Evolutionary conservation across 257 asterid genomes (phyloP), one percentile per base, ranked within the genome.

Genomic region (Plantago elongata): DNA sequence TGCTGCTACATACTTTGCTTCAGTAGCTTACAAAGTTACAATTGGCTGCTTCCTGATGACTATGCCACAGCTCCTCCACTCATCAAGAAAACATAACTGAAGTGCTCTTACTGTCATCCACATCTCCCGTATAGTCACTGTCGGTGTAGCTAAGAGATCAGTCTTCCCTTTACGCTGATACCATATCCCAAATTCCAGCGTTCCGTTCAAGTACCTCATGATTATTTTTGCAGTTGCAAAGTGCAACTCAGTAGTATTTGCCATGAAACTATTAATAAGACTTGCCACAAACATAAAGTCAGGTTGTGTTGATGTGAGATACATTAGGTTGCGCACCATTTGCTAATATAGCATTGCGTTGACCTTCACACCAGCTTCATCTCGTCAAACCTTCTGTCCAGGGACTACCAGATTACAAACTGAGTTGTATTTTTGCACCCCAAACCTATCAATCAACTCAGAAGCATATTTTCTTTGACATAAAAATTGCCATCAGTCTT

Each of bases 1-100:
- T 54, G 58, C 58, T 27, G 58, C 58, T 16, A 54, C 58, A 54
- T 16, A 54, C 29, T 51, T 29, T 9, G 57, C 57, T 51, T 51
- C 57, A 9, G 57, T 51, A n/a, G 57, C 3, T 54, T 40, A 54
- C 13, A 54, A 5, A 16, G 58, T 54, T 16, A 54, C 58, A 7
- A 54, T 22, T 16, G 58, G 58, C 9, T 54, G 58, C 13, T 54
- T 54, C 40, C 13, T 17, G 58, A 54, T 12, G 58, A 54, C 58
- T 13, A 54, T 54, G 58, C 30, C n/a, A 54, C 58, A 54, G n/a
- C 58, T 22, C 38, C 42, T 17, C 38, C 34, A 16, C 58, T 27
- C 38, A 54, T 17, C 58, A 54, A 7, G 40, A 54, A 54, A 54
- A 54, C 58, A 54, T 54, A 54, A 0, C 58, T 22, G 27, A 22